Percentiles rank a stretch among this genome's conserved stretches.
Conservation (phyloP, 1,139 yeast genomes). For the Debaryomyces coudertii region DNA sequence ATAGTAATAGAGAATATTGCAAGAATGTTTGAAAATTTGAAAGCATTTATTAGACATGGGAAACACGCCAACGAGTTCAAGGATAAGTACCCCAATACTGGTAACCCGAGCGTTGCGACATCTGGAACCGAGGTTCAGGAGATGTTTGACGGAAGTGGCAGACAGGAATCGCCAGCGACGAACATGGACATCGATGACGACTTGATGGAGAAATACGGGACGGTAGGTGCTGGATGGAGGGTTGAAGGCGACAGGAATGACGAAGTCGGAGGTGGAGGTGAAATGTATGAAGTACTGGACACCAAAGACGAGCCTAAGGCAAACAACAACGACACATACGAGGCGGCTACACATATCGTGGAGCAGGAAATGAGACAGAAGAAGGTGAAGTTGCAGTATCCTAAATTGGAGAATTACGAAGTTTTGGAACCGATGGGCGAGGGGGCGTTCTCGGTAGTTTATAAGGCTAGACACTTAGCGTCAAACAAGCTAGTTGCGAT, state of each 20-base stretch:
- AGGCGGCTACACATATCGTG: constrained; percentile 62
- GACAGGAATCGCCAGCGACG: neutral
- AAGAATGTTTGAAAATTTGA: constrained; percentile 59
- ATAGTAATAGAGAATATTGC: neutral
- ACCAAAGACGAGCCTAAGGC: neutral
- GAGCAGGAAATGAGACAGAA: constrained; percentile 57
- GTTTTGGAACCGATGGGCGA: constrained; percentile 77
- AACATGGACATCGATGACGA: neutral
- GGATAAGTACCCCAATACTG: constrained; percentile 18
- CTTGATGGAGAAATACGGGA: neutral
- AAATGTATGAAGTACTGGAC: neutral
- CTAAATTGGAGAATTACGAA: constrained; percentile 51
- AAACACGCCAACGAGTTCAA: constrained; percentile 63
- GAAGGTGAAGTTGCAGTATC: constrained; percentile 45
- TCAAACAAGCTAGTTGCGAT: constrained; percentile 67
- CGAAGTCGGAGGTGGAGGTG: neutral
- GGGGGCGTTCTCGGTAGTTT: constrained; percentile 91
- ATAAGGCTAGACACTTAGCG: constrained; percentile 60
- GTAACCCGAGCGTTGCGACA: neutral
- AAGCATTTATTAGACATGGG: constrained; percentile 84
- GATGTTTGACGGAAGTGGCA: neutral
- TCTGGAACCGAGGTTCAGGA: neutral
- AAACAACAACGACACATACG: constrained; percentile 34
- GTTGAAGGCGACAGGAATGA: neutral
- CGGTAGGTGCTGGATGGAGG: neutral